Base-by-base conservation (phyloP, 2,329 filamentous ascomycete genomes). In the Aureobasidium zeae region DNA sequence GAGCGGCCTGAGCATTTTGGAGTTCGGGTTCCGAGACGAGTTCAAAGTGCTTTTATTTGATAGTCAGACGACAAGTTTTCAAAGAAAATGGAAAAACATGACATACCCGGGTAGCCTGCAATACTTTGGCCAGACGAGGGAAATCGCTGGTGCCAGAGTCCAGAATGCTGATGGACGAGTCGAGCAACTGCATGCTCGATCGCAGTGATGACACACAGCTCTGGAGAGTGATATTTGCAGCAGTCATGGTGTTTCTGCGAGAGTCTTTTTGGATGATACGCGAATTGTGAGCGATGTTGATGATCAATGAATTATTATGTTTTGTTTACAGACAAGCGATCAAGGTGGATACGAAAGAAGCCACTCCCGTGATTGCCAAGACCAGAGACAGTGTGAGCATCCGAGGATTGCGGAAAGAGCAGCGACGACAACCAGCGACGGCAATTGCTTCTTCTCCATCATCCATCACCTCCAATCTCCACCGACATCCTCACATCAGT, bases 1-100 rank as follows among this genome's bases (percentile, higher is more conserved):
- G 77, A 4, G 86, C 81, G 52, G 84, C 73, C 63, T 95, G 88
- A 22, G 88, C 88, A 50, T 81, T 75, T 49, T 81, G 79, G 32
- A 95, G 77, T 39, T 84, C 84, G 10, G 83, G 77, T 60, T 94
- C 86, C 12, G 87, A 85, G 53, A 94, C 84, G 30, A 94, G 79
- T 62, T 95, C 88, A 65, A 94, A 95, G 67, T 94, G 88, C 81
- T 93, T 54, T 45, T 33, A 20, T 30, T 19, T 37, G 32, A 44
- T 15, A 13, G 22, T 41, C 29, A 20, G 28, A 33, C 9, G 11
- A 13, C 5, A n/a, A n/a, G 17, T 29, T 15, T 31, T 12, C 12
- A 8, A 17, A 3, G 22, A 9, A 19, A 11, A 11, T 6, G 31
- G 4, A 16, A 10, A 6, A 21, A n/a, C 22, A 32, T 1, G 3